Conservation (phyloP, 176 grass and related monocot genomes). For the Zea luxurians region DNA sequence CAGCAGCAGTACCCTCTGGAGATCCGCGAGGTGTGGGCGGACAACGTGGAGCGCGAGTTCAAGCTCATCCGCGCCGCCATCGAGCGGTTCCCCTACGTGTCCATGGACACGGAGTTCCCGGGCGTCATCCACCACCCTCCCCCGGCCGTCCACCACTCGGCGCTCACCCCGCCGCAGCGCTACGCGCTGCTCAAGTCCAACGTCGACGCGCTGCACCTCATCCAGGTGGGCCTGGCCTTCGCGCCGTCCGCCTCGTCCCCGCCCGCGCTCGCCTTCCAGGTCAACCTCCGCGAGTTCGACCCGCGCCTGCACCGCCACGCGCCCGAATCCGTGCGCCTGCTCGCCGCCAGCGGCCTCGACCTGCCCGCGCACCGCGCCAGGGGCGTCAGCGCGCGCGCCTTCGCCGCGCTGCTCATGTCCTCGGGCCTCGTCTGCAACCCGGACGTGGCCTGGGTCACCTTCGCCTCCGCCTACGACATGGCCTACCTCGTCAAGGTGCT, state of each 20-base stretch:
- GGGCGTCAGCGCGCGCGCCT: conserved; percentile 44
- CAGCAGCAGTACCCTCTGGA: background rate
- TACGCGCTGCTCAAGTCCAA: conserved; percentile 70
- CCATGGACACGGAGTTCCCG: conserved; percentile 98
- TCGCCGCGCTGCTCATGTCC: conserved; percentile 67
- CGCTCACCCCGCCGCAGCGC: conserved; percentile 50
- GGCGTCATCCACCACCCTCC: conserved; percentile 57
- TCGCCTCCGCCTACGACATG: conserved; percentile 84
- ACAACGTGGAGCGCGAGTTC: conserved; percentile 77
- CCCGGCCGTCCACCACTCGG: conserved; percentile 41
- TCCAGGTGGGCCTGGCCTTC: conserved; percentile 79
- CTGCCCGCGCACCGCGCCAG: conserved; percentile 51
- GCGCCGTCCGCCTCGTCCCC: conserved; percentile 41
- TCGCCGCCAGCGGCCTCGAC: conserved; percentile 63
- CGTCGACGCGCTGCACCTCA: conserved; percentile 83
- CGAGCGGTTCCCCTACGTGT: conserved; percentile 56
- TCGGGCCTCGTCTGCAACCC: conserved; percentile 68
- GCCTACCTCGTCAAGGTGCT: conserved; percentile 73
- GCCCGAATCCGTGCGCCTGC: conserved; percentile 51
- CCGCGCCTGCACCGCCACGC: conserved; percentile 58
- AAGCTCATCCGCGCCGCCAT: conserved; percentile 46
- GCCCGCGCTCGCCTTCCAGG: conserved; percentile 57
- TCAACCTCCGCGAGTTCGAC: conserved; percentile 94
- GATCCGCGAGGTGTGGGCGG: conserved; percentile 76
- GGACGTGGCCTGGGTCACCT: conserved; percentile 59